Evolutionary conservation across 2,329 filamentous ascomycete species (phyloP), one percentile per base, ranked within the genome.

Genomic region (Cladosporium colombiae): DNA sequence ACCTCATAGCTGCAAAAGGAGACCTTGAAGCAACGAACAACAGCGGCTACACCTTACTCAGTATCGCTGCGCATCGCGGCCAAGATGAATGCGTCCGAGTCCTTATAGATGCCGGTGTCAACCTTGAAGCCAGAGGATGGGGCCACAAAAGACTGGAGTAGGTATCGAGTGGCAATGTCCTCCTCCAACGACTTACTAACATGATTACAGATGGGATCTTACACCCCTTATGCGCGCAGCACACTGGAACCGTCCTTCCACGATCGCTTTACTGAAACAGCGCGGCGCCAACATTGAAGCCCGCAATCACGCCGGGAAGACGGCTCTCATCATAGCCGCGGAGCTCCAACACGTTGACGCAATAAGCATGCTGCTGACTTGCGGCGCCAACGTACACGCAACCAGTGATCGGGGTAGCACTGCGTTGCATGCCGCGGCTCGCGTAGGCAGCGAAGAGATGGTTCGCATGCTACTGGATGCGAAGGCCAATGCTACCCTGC

Each of bases 341-440:
- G 27, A 21, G 18, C 3, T 35, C 3, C 27, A 52, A 46, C 29
- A 62, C 10, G 29, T 16, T 11, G 58, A 62, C 7, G 29, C 21
- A 8, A 52, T 63, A 16, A n/a, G 23, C n/a, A 31, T 52, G 23
- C 52, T 66, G n/a, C 59, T 66, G 11, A 35, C 37, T n/a, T 27
- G 18, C n/a, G 65, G 53, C 16, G 65, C 53, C 16, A 27, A 66
- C 23, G 53, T 66, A 2, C 25, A 60, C 31, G 37, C 55, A 29
- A 7, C 55, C 18, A 44, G 37, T 14, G 49, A 27, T 4, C 21
- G 14, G n/a, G 35, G 52, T 6, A 3, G 29, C 14, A 66, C 37
- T 7, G 50, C 61, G n/a, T 21, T 66, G 27, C 53, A 64, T 16
- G 40, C 18, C 11, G 65, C 61, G 2, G 46, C 50, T 13, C 23